A percentile compares a stretch with the other conserved stretches of the same genome.
Conservation (phyloP, 2,329 filamentous ascomycete genomes). For the Clarireedia homoeocarpa region DNA sequence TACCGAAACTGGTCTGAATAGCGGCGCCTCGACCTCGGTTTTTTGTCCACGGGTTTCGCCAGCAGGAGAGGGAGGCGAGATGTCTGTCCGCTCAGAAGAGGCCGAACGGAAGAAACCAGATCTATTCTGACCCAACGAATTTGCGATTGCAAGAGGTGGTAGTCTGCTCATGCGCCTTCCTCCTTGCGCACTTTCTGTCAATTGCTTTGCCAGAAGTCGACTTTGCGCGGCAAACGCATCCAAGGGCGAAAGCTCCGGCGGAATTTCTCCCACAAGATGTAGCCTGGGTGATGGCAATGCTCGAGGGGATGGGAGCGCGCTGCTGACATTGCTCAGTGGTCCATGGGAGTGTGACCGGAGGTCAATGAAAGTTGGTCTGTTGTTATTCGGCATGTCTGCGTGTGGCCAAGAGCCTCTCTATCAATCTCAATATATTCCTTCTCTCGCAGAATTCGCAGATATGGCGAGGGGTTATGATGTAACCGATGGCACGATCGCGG, state of each 20-base stretch:
- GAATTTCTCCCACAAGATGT: conserved; percentile 71
- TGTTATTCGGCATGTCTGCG: conserved; percentile 20
- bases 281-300: conserved; percentile 55
- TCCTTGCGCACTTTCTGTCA: conserved; percentile 67
- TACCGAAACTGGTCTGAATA: conserved; percentile 59
- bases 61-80: conserved; percentile 27
- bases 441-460: not conserved
- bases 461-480: not conserved
- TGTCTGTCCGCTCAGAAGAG: conserved; percentile 49
- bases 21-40: conserved; percentile 46
- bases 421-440: not conserved
- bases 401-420: conserved; percentile 1
- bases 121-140: conserved; percentile 70
- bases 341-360: conserved; percentile 26
- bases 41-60: conserved; percentile 36
- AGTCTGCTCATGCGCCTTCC: conserved; percentile 79
- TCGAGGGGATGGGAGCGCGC: conserved; percentile 18
- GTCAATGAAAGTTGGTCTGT: conserved; percentile 27
- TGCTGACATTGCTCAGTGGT: conserved; percentile 16
- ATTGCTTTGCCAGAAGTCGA: conserved; percentile 75
- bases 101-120: conserved; percentile 75
- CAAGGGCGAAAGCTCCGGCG: conserved; percentile 85
- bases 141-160: conserved; percentile 73
- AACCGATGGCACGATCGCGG: not conserved
- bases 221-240: conserved; percentile 94